Evolutionary conservation across 2,329 filamentous ascomycete genomes (phyloP), one percentile per base, ranked within the genome.

Genomic region (Boeremia exigua): DNA sequence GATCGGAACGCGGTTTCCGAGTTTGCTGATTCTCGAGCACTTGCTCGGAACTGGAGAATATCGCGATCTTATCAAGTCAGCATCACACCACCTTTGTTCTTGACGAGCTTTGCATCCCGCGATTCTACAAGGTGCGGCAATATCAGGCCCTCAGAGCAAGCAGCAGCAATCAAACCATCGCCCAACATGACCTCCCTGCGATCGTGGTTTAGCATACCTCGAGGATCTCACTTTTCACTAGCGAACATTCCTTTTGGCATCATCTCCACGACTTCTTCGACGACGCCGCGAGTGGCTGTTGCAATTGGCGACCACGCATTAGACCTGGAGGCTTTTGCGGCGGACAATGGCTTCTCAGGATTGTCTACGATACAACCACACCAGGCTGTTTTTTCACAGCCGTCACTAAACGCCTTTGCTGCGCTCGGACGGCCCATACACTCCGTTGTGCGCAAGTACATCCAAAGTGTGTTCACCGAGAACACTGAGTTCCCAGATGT

Each of bases 221-320:
- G 79, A 48, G 78, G 80, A 53, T 88, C 84, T 53, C 86, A 87
- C 67, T 92, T 92, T 76, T 91, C 90, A 8, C 78, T 94, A 47
- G 86, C 88, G 68, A 95, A 95, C 71, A 88, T 95, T 49, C 91
- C 91, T 1, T 94, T 94, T 69, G 91, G 91, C 67, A 87, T 95
- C 78, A 90, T 95, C 70, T 88, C 86, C 28, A 88, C 88, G 0
- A 61, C 80, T 2, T 74, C 80, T 6, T 80, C 84, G 55, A 66
- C 80, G 10, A 80, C 80, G 25, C 88, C 82, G 1, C 86, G 87
- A 27, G 82, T 86, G 9, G 90, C 89, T 12, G 78, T 90, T 56
- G 89, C 89, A 9, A 89, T 95, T 64, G 91, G 90, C 44, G 82
- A 87, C 29, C 79, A 90, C 74, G 89, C 86, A 0, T 77, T 95